Evolutionary conservation across 768 basidiomycete genomes (phyloP).

Genomic region (Tremella fuciformis): DNA sequence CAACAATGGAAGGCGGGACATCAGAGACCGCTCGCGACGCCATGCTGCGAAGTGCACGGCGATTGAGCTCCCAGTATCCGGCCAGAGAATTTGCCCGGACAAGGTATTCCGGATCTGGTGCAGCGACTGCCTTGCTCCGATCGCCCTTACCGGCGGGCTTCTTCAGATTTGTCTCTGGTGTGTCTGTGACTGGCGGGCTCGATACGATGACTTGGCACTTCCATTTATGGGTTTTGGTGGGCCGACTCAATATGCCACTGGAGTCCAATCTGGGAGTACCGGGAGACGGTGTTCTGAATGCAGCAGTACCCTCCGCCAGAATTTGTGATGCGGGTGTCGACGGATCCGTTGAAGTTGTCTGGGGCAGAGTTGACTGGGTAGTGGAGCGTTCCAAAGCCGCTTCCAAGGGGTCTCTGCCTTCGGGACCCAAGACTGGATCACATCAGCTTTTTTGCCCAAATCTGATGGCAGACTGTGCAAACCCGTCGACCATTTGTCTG

Average conservation of each 20-base stretch:
- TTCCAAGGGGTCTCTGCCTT: slow-evolving; percentile 35
- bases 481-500: slow-evolving; percentile 43
- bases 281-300: slow-evolving; percentile 1
- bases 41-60: slow-evolving; percentile 54
- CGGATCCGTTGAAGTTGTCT: no score
- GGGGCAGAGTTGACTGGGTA: not conserved
- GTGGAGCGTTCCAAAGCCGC: slow-evolving; percentile 38
- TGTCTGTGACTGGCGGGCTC: slow-evolving; percentile 19
- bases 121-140: slow-evolving; percentile 22
- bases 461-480: slow-evolving; percentile 26
- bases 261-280: no score
- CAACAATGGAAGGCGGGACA: not conserved
- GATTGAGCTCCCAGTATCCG: slow-evolving; percentile 74
- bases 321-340: no score
- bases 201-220: slow-evolving; percentile 42
- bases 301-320: not conserved
- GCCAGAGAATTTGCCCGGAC: slow-evolving; percentile 73
- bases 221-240: slow-evolving; percentile 16
- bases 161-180: not conserved
- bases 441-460: not conserved
- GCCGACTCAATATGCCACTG: slow-evolving; percentile 2
- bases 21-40: slow-evolving; percentile 2
- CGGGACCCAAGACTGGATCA: slow-evolving; percentile 35
- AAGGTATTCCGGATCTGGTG: slow-evolving; percentile 33
- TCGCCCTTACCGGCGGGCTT: slow-evolving; percentile 18